Percentiles rank a stretch among this genome's conserved stretches.
These are phyloP conservation scores for Bipolaris bicolor DNA, from an alignment of 2,329 filamentous ascomycete species.

Conservation along the genomic window DNA sequence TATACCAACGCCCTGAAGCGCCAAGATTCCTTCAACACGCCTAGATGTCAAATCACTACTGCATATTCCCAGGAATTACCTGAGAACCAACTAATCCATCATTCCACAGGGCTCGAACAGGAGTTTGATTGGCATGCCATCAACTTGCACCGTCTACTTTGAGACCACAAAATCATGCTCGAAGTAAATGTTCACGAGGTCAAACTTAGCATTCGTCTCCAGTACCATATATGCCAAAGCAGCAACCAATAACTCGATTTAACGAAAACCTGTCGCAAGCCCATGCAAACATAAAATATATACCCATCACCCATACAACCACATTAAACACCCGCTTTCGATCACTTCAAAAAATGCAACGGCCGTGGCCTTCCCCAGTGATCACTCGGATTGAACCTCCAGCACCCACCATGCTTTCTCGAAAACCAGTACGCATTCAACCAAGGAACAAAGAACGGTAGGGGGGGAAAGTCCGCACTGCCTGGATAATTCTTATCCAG, in stretches of 20 bases:
- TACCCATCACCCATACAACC: not conserved
- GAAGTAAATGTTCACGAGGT: not conserved
- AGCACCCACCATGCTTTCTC: conserved; percentile 36
- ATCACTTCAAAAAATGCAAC: conserved; percentile 16
- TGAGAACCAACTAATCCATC: not conserved
- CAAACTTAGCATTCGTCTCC: too few relatives aligned
- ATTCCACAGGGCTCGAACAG: too few relatives aligned
- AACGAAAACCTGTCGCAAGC: not conserved
- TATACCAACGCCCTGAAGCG: not conserved
- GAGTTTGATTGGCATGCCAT: too few relatives aligned
- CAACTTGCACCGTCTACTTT: not conserved
- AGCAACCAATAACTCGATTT: not conserved
- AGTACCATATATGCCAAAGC: not conserved
- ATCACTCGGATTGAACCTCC: conserved; percentile 47
- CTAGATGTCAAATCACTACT: conserved; percentile 18
- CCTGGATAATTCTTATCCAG: conserved; percentile 43
- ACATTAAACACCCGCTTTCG: too few relatives aligned
- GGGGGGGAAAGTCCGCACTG: conserved; percentile 39
- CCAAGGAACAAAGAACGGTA: conserved; percentile 46
- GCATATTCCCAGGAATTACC: not conserved
- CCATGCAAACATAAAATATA: not conserved
- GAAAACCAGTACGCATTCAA: conserved; percentile 44
- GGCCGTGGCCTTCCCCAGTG: conserved; percentile 38
- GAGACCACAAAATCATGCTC: too few relatives aligned
- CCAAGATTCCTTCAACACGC: conserved; percentile 18